phyloP scores from a whole-genome alignment of 371 early-diverging fungal species.

The Lichtheimia ornata region DNA sequence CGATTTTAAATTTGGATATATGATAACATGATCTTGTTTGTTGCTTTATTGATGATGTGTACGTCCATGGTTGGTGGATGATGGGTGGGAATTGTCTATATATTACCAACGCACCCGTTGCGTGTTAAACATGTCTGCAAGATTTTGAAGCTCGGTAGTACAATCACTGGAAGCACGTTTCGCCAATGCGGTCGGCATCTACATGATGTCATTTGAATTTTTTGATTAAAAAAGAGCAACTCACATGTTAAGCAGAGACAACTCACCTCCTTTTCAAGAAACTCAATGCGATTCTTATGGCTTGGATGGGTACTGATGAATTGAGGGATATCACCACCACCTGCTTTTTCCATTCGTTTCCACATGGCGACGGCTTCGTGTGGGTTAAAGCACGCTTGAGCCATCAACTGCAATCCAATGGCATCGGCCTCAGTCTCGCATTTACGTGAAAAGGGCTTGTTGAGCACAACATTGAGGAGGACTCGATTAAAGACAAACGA shows the following conservation, averaged over 20 bases:
- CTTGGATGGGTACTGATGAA: constrained; percentile 91
- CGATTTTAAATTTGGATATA: constrained; percentile 8
- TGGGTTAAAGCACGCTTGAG: constrained; percentile 93
- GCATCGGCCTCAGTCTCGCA: constrained; percentile 93
- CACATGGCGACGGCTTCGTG: constrained; percentile 70
- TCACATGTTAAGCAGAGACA: neutral
- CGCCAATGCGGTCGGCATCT: constrained; percentile 41
- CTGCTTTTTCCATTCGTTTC: constrained; percentile 54
- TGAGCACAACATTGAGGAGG: constrained; percentile 59
- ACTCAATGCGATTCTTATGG: constrained; percentile 68
- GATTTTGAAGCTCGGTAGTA: constrained; percentile 28
- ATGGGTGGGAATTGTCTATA: no score
- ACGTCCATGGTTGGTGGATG: no score
- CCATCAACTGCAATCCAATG: constrained; percentile 86
- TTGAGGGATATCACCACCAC: constrained; percentile 43
- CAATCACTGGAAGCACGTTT: constrained; percentile 40
- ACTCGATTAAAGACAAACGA: constrained; percentile 51
- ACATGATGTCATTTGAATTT: neutral
- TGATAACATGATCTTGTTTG: no score
- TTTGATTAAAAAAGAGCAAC: neutral
- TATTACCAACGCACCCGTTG: constrained; percentile 38
- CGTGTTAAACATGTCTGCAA: constrained; percentile 36
- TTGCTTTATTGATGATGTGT: no score
- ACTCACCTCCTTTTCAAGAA: constrained; percentile 57
- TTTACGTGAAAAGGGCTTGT: constrained; percentile 85